Evolutionary conservation across 768 basidiomycete species (phyloP), one percentile per base, ranked within the genome.

Genomic region (Lactarius hatsudake): DNA sequence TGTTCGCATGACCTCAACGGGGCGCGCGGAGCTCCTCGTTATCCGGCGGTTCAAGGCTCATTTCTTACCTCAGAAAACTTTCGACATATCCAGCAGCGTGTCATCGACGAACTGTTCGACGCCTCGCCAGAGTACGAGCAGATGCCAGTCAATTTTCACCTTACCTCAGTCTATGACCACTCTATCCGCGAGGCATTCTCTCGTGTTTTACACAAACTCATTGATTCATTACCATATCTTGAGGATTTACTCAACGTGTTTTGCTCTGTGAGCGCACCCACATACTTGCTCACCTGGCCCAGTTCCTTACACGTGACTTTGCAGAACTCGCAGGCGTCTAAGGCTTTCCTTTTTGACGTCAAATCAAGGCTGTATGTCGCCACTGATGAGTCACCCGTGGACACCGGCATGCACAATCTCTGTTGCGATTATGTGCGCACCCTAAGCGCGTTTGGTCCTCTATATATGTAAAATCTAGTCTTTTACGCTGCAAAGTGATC

Each of bases 111-210:
- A 69, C 83, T 96, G 30, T 75, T 85, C 63, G 94, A 96, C 73
- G 83, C 87, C 61, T 84, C 85, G 15, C 78, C 83, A n/a, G 91
- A 93, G 71, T 89, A 87, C 70, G 89, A 90, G 71, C 86, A 90
- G 68, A 82, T 92, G 66, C 86, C 86, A 17, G 83, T 95, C 69
- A 92, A 91, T 73, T 96, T 95, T 73, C 86, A 95, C 76, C 83
- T 98, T 63, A 98, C 96, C 2, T 94, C 93, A 0, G 91, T 97
- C 28, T 94, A 95, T 73, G 94, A 98, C 75, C 91, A 95, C 71
- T 88, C 93, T 2, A 81, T 96, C 32, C 91, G 92, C 74, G 94
- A 96, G 72, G 94, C 95, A 0, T 94, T 97, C 78, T 96, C 94
- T 6, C 86, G 86, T 54, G 91, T 96, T 51, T 78, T 97, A 26